Evolutionary conservation across 1,284 basidiomycete genomes (phyloP), one percentile per base, ranked within the genome.

Genomic region (Naganishia sp.): DNA sequence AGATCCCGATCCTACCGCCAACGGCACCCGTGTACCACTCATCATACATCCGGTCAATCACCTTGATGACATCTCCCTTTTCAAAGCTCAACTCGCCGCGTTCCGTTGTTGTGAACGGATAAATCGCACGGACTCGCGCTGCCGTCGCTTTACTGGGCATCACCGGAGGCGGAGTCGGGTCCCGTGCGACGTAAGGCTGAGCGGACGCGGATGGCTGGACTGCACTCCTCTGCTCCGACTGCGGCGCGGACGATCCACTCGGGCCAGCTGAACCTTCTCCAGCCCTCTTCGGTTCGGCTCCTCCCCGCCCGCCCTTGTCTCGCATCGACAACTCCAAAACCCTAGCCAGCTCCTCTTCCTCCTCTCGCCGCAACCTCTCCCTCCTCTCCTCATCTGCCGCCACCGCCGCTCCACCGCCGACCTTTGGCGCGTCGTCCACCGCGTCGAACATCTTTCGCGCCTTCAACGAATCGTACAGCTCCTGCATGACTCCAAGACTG

Each of bases 21-120:
- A 94, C 80, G 72, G 98, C 94, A 2, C 96, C 96, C 54, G 92
- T 83, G 94, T 95, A 99, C 96, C 96, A 99, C 77, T 98, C 93
- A 74, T 94, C 90, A 81, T 97, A 97, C 31, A 90, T 90, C 49
- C 92, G 87, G 78, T 98, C 94, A 11, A 99, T 87, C 16, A 98
- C 95, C 72, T 94, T 94, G 81, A 99, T 94, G 61, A 97, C 83
- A 73, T 99, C 96, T 2, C 94, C 96, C 72, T 90, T 90, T 65
- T 90, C 87, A 76, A 99, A 97, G 1, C 88, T 87, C 6, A 99
- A 84, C 79, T 99, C 96, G 15, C 94, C 95, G 0, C 88, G 85
- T 75, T 96, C 93, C 0, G 88, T 87, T 0, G 94, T 89, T 53
- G 90, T 86, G 74, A 98, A 99, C 2, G 90, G 87, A 77, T 97